Conservation (phyloP, 257 asterid genomes). For the Lavandula angustifolia region DNA sequence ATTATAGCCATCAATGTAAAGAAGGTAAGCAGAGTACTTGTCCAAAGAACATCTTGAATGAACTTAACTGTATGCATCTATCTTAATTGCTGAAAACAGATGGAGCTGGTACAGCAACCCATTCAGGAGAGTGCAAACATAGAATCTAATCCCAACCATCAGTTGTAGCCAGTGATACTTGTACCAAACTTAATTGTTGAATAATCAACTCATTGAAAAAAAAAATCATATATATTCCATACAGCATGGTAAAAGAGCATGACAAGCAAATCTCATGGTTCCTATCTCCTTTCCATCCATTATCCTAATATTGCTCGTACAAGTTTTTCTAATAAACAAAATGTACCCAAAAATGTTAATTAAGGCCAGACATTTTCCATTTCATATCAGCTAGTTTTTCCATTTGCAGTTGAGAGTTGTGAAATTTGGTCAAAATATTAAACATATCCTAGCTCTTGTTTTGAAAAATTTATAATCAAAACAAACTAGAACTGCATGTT, state of each 20-base stretch:
- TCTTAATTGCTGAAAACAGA: background rate
- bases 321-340: background rate
- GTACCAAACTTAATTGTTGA: background rate
- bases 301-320: background rate
- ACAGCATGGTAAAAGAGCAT: background rate
- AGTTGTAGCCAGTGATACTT: background rate
- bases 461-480: background rate
- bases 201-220: background rate
- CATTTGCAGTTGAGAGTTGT: background rate
- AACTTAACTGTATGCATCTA: background rate
- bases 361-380: constrained; percentile 11
- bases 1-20: too few species aligned
- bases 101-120: background rate
- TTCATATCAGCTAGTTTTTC: background rate
- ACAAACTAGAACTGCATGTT: background rate
- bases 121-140: too few species aligned
- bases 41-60: background rate
- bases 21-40: too few species aligned
- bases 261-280: background rate
- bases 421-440: background rate
- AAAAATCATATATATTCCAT: background rate
- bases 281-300: background rate
- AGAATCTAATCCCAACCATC: too few species aligned
- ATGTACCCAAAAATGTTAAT: background rate
- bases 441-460: too few species aligned